A percentile compares a stretch with the other conserved stretches of the same genome.
Conservation (phyloP, 2,329 filamentous ascomycete genomes). For the Hypoxylon sp. region DNA sequence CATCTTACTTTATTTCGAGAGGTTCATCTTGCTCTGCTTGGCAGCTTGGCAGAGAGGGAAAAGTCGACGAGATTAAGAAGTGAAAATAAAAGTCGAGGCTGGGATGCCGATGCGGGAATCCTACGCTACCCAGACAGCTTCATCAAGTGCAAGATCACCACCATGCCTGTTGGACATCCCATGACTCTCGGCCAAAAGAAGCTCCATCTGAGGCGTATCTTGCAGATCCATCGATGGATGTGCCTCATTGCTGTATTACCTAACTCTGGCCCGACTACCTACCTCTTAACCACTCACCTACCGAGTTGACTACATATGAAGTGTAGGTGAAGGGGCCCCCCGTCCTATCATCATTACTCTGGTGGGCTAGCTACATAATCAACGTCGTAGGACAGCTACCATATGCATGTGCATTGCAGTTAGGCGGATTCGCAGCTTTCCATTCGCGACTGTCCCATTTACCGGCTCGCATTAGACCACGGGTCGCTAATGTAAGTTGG, state of each 20-base stretch:
- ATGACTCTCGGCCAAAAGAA: conserved; percentile 21
- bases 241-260: conserved; percentile 5
- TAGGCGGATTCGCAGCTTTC: neutral
- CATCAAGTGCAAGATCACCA: conserved; percentile 12
- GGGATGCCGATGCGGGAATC: conserved; percentile 8
- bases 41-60: neutral
- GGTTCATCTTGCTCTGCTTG: neutral
- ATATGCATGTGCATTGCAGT: conserved; percentile 5
- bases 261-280: conserved; percentile 2
- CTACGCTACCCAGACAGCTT: neutral
- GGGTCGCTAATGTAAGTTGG: conserved; percentile 2
- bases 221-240: conserved; percentile 11
- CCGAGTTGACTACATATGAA: conserved; percentile 2
- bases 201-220: conserved; percentile 7
- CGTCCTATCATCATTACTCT: conserved; percentile 16
- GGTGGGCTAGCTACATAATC: conserved; percentile 11
- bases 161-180: conserved; percentile 3
- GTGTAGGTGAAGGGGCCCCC: neutral
- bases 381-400: conserved; percentile 4
- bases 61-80: neutral
- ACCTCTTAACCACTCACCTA: no score
- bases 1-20: neutral
- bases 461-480: neutral
- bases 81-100: conserved; percentile 12
- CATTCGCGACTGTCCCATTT: conserved; percentile 7